Evolutionary conservation across 768 basidiomycete species (phyloP).

Genomic region (Coprinopsis strossmayeri): DNA sequence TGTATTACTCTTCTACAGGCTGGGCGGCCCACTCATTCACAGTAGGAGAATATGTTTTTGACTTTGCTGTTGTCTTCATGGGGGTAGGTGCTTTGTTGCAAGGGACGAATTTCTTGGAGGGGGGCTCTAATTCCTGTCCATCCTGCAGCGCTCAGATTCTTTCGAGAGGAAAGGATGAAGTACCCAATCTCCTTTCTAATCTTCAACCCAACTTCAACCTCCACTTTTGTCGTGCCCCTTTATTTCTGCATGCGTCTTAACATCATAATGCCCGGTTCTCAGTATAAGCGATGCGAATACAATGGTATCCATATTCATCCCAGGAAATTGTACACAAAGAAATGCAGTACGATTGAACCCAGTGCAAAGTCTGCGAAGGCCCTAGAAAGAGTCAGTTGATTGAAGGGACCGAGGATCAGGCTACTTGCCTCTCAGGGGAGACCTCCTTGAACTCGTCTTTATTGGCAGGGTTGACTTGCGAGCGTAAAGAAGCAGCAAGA

Average conservation of each 20-base stretch:
- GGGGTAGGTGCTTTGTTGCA: constrained; percentile 47
- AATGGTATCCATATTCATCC: constrained; percentile 44
- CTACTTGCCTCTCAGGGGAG: constrained; percentile 83
- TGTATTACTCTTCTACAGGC: constrained; percentile 16
- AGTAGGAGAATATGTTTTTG: constrained; percentile 78
- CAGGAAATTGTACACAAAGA: constrained; percentile 98
- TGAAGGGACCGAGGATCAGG: background rate
- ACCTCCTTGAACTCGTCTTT: constrained; percentile 80
- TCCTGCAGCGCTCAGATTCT: constrained; percentile 55
- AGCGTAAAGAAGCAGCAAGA: constrained; percentile 83
- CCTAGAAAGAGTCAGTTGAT: constrained; percentile 34
- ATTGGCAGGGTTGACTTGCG: constrained; percentile 88
- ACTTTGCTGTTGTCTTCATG: constrained; percentile 78
- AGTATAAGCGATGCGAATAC: no score
- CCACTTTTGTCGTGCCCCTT: background rate
- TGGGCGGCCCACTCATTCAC: constrained; percentile 9
- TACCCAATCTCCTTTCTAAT: background rate
- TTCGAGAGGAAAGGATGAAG: constrained; percentile 54
- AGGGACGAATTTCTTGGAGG: no score
- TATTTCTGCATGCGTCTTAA: no score
- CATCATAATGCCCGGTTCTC: no score
- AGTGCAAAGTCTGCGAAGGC: constrained; percentile 96
- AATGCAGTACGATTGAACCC: constrained; percentile 93
- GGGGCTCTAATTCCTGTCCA: background rate
- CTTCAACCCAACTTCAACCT: background rate